Percentiles rank a stretch among this genome's conserved stretches.
phyloP scores from a whole-genome alignment of 2,329 filamentous ascomycete species.

The Phoma sp. region DNA sequence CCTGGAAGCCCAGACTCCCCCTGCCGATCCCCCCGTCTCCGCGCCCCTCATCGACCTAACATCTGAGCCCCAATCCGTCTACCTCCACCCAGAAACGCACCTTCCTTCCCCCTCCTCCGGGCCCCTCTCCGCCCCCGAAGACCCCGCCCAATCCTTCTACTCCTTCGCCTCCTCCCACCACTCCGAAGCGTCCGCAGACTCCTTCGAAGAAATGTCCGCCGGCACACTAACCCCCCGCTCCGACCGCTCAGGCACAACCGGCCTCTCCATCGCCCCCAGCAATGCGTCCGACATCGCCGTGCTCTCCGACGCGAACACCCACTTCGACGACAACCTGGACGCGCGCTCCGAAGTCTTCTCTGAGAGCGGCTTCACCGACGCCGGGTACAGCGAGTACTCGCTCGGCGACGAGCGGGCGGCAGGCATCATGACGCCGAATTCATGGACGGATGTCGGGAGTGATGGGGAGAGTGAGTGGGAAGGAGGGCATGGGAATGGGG shows the following conservation, averaged over 20 bases:
- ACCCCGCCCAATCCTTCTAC: conserved; percentile 46
- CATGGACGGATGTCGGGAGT: conserved; percentile 50
- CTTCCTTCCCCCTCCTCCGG: conserved; percentile 3
- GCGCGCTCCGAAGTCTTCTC: conserved; percentile 43
- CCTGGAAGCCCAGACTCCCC: conserved; percentile 23
- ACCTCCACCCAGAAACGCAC: conserved; percentile 15
- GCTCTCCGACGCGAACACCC: conserved; percentile 40
- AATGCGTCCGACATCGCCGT: conserved; percentile 45
- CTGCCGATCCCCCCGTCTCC: not conserved
- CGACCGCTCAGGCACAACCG: conserved; percentile 38
- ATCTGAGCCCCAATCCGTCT: conserved; percentile 18
- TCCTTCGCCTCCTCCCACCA: conserved; percentile 40
- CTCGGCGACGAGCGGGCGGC: conserved; percentile 20
- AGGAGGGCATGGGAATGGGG: conserved; percentile 29
- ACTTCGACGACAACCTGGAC: conserved; percentile 15
- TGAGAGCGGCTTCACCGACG: conserved; percentile 45
- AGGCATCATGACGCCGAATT: conserved; percentile 46
- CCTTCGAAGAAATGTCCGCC: conserved; percentile 38
- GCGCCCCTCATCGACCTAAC: conserved; percentile 42
- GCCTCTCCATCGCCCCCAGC: conserved; percentile 37
- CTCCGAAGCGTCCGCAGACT: conserved; percentile 13
- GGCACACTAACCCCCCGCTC: conserved; percentile 49
- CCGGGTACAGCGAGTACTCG: conserved; percentile 41
- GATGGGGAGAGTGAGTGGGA: conserved; percentile 49
- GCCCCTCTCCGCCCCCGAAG: conserved; percentile 26